These are phyloP conservation scores for Thielaviopsis populi DNA, from an alignment of 2,329 filamentous ascomycete genomes.

Conservation along the genomic window DNA sequence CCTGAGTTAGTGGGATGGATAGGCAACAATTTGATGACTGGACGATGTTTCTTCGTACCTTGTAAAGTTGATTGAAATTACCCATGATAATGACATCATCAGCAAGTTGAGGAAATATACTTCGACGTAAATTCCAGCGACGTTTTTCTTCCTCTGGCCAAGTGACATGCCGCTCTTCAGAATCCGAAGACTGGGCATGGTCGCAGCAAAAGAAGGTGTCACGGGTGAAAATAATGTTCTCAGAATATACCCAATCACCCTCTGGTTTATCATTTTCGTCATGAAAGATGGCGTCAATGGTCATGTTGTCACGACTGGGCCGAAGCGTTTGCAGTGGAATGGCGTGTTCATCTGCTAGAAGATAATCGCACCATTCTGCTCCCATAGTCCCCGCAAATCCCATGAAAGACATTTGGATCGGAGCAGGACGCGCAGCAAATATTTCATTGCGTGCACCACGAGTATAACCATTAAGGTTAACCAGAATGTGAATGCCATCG, in stretches of 20 bases:
- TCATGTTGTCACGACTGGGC: conserved; percentile 60
- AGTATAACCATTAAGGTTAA: conserved; percentile 98
- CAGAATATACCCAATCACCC: conserved; percentile 84
- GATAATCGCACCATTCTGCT: conserved; percentile 97
- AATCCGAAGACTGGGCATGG: conserved; percentile 78
- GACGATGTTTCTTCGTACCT: conserved; percentile 42
- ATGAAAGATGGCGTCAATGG: conserved; percentile 52
- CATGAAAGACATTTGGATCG: conserved; percentile 99
- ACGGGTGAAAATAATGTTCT: conserved; percentile 88
- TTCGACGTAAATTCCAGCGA: conserved; percentile 84
- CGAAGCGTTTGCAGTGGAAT: conserved; percentile 70
- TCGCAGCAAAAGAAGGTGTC: conserved; percentile 98
- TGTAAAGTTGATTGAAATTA: conserved; percentile 98
- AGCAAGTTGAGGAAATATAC: conserved; percentile 68
- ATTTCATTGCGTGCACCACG: conserved; percentile 93
- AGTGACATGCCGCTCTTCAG: conserved; percentile 46
- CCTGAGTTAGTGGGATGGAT: conserved; percentile 12
- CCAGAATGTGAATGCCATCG: conserved; percentile 83
- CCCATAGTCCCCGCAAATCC: conserved; percentile 92
- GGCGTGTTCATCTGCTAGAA: conserved; percentile 77
- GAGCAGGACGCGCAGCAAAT: conserved; percentile 84
- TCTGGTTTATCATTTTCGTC: conserved; percentile 53
- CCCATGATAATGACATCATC: conserved; percentile 83
- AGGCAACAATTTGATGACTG: not conserved
- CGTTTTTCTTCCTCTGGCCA: conserved; percentile 75